Conservation (phyloP, 1,284 basidiomycete species). For the Tylopilus orsonianus region DNA sequence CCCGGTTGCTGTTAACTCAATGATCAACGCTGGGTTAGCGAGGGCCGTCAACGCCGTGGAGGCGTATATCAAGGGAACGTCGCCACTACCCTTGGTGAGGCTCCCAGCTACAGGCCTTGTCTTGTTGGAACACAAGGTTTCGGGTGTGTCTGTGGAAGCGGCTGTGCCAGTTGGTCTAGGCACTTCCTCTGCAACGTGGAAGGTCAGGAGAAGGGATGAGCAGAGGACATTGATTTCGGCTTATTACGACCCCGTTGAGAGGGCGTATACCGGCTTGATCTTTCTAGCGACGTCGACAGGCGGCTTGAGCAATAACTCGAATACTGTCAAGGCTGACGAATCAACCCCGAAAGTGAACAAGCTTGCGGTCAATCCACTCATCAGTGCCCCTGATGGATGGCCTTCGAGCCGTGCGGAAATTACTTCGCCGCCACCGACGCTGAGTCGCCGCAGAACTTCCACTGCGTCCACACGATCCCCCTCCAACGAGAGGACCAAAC, state of each 20-base stretch:
- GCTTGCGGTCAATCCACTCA: not conserved
- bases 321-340: constrained; percentile 22
- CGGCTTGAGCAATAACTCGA: constrained; percentile 2
- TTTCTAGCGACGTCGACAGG: constrained; percentile 35
- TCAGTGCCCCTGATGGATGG: constrained; percentile 14
- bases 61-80: constrained; percentile 60
- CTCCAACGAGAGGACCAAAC: constrained; percentile 22
- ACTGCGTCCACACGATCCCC: constrained; percentile 20
- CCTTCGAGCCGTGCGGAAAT: constrained; percentile 14
- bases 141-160: constrained; percentile 8
- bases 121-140: constrained; percentile 47
- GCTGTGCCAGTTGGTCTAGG: constrained; percentile 3
- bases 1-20: constrained; percentile 84
- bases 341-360: constrained; percentile 15
- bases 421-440: constrained; percentile 14
- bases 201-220: constrained; percentile 56
- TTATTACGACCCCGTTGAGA: constrained; percentile 47
- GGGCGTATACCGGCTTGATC: constrained; percentile 50
- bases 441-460: constrained; percentile 17
- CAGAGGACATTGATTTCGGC: constrained; percentile 52
- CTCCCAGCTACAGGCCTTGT: constrained; percentile 63
- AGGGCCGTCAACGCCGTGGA: constrained; percentile 73
- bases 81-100: constrained; percentile 64
- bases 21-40: constrained; percentile 79
- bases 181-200: constrained; percentile 45